Conservation (phyloP, 192 early-diverging fungal species). For the Backusella tarrabulga region DNA sequence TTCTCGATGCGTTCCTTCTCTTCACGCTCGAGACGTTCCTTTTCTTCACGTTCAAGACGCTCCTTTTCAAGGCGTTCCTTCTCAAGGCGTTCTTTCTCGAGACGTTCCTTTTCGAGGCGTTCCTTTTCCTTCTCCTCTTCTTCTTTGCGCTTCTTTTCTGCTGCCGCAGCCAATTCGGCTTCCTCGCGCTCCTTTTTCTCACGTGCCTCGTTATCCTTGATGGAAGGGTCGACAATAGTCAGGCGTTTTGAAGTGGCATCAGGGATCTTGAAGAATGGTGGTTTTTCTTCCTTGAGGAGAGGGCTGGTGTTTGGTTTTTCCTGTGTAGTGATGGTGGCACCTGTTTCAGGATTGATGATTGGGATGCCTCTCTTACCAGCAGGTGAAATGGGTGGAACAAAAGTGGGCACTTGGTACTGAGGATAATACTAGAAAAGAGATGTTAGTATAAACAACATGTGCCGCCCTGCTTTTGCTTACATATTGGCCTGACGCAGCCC, state of each 20-base stretch:
- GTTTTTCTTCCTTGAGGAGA: constrained; percentile 17
- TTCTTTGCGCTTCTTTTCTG: constrained; percentile 26
- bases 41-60: neutral
- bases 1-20: neutral
- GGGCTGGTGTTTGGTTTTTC: neutral
- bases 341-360: constrained; percentile 76
- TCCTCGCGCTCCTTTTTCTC: constrained; percentile 46
- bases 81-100: constrained; percentile 17
- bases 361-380: constrained; percentile 52
- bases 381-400: constrained; percentile 29
- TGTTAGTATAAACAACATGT: neutral
- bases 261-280: constrained; percentile 20
- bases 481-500: constrained; percentile 20
- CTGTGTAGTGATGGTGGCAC: constrained; percentile 57
- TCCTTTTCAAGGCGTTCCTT: constrained; percentile 18
- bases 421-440: constrained; percentile 9
- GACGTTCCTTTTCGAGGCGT: constrained; percentile 13
- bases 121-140: constrained; percentile 28
- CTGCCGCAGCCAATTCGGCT: constrained; percentile 28
- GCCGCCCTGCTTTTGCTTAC: constrained; percentile 4
- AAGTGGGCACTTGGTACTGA: neutral
- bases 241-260: constrained; percentile 20
- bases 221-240: constrained; percentile 52
- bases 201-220: constrained; percentile 38
- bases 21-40: neutral